phyloP scores from a whole-genome alignment of 768 basidiomycete genomes.

The Hydnomerulius pinastri region DNA sequence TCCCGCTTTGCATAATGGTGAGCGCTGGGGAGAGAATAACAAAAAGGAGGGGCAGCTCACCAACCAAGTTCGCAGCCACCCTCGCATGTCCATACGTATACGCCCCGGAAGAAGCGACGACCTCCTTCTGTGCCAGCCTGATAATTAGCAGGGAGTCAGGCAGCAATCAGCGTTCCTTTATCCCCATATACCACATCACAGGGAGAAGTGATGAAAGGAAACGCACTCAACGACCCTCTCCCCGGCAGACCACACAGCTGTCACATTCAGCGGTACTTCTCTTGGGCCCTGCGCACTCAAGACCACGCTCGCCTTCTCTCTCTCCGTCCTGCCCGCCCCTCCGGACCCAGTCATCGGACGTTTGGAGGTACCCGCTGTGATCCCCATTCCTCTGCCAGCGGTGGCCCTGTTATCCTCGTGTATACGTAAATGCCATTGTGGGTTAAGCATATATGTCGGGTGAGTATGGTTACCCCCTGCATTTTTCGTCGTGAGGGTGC shows the following conservation, averaged over 20 bases:
- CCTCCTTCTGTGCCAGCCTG: conserved; percentile 65
- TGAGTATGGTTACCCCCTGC: conserved; percentile 83
- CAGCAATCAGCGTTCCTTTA: too few species aligned
- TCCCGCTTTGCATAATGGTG: conserved; percentile 42
- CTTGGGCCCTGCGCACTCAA: conserved; percentile 57
- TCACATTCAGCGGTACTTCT: conserved; percentile 73
- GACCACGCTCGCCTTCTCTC: conserved; percentile 41
- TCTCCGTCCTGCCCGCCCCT: background rate
- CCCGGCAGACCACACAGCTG: conserved; percentile 74
- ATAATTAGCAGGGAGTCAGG: background rate
- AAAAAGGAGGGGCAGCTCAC: conserved; percentile 39
- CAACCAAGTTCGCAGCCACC: conserved; percentile 47
- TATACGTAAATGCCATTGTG: conserved; percentile 78
- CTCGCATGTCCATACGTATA: conserved; percentile 80
- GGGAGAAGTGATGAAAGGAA: background rate
- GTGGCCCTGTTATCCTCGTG: conserved; percentile 33
- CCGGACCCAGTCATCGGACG: conserved; percentile 10
- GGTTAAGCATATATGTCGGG: conserved; percentile 87
- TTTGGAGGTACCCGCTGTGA: too few species aligned
- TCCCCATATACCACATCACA: too few species aligned
- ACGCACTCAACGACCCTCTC: conserved; percentile 75
- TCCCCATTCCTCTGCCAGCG: conserved; percentile 8
- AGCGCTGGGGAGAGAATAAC: background rate
- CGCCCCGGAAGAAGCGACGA: conserved; percentile 73
- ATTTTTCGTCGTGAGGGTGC: conserved; percentile 63